Percentiles rank a stretch among this genome's conserved stretches.
Evolutionary conservation across 352 stramenopile species (phyloP).

Genomic region (Phytopythium sindhum): DNA sequence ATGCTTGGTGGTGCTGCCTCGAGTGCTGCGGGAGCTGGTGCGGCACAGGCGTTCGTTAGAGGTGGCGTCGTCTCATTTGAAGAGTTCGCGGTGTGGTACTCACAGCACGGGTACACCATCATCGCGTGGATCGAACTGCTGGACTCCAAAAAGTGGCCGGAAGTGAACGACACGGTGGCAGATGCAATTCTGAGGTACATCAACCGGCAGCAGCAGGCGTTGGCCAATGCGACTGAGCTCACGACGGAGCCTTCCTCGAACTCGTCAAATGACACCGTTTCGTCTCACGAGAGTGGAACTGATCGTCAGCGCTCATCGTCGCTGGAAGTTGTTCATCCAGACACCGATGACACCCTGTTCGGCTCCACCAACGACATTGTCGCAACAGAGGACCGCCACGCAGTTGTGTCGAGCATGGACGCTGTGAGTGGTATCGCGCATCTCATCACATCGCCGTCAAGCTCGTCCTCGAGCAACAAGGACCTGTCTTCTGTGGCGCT

Average conservation of each 20-base stretch:
- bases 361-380: conserved; percentile 19
- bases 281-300: conserved; percentile 54
- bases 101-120: conserved; percentile 69
- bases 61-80: conserved; percentile 80
- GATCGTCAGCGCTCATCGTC: conserved; percentile 34
- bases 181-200: conserved; percentile 79
- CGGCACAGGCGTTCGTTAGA: conserved; percentile 64
- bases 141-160: conserved; percentile 80
- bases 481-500: conserved; percentile 72
- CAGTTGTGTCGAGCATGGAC: conserved; percentile 46
- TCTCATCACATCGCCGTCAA: conserved; percentile 52
- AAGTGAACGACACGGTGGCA: conserved; percentile 51
- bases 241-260: conserved; percentile 40
- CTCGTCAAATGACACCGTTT: conserved; percentile 65
- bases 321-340: conserved; percentile 37
- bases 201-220: conserved; percentile 60
- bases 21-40: conserved; percentile 50
- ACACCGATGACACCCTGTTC: conserved; percentile 39
- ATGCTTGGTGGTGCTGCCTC: conserved; percentile 51
- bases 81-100: conserved; percentile 87
- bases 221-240: conserved; percentile 37
- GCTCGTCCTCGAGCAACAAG: conserved; percentile 36
- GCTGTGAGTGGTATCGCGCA: conserved; percentile 54
- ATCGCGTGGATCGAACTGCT: conserved; percentile 87
- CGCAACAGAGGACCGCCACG: conserved; percentile 27